These are phyloP conservation scores for Sinapis alba DNA, from an alignment of 441 rosid genomes.

Conservation along the genomic window DNA sequence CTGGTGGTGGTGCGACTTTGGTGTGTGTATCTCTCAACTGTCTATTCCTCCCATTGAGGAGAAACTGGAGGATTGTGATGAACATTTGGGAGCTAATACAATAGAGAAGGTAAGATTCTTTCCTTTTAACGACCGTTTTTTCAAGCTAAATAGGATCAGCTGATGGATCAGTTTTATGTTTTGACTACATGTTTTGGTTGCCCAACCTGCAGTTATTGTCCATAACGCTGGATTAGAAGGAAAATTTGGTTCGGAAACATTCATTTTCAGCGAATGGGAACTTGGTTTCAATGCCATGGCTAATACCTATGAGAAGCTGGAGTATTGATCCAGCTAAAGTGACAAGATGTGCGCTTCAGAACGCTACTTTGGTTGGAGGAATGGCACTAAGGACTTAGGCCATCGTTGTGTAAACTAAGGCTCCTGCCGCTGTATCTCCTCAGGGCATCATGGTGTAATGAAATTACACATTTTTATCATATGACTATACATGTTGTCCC, in stretches of 20 bases:
- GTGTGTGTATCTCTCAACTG: slow-evolving; percentile 82
- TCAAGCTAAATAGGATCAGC: too few relatives aligned
- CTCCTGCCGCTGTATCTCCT: too few relatives aligned
- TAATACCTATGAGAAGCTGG: slow-evolving; percentile 86
- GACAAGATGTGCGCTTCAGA: slow-evolving; percentile 28
- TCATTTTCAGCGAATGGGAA: slow-evolving; percentile 78
- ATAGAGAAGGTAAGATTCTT: slow-evolving; percentile 70
- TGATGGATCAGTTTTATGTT: neutral
- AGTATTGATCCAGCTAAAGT: slow-evolving; percentile 97
- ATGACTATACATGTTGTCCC: too few relatives aligned
- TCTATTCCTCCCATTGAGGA: slow-evolving; percentile 73
- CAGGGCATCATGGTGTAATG: too few relatives aligned
- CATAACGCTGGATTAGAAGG: slow-evolving; percentile 95
- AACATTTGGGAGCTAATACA: slow-evolving; percentile 84
- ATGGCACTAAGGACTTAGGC: too few relatives aligned
- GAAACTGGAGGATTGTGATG: slow-evolving; percentile 71
- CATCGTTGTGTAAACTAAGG: too few relatives aligned
- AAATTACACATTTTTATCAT: too few relatives aligned
- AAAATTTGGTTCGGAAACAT: slow-evolving; percentile 85
- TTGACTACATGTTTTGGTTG: slow-evolving; percentile 50
- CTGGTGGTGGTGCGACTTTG: slow-evolving; percentile 92
- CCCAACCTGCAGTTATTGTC: slow-evolving; percentile 88
- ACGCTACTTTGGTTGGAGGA: too few relatives aligned
- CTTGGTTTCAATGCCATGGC: slow-evolving; percentile 91
- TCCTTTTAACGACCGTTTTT: neutral